A percentile compares a stretch with the other conserved stretches of the same genome.
These are phyloP conservation scores for Dalbergia oliveri DNA, from an alignment of 306 rosid species.

Conservation along the genomic window DNA sequence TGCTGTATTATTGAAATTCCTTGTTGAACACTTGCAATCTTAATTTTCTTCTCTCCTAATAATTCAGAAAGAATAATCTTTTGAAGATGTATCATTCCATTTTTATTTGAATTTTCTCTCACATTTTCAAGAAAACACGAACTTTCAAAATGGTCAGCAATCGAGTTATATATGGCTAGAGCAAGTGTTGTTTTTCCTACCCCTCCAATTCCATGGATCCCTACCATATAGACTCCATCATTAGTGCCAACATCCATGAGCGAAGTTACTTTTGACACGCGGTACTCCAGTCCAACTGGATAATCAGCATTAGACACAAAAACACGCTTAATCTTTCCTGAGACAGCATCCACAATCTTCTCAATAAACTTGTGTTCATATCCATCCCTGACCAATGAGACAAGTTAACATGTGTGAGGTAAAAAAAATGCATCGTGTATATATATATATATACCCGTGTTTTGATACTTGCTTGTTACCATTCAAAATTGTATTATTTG, in stretches of 20 bases:
- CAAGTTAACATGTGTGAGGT: neutral
- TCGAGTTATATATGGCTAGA: neutral
- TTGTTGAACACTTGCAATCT: neutral
- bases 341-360: neutral
- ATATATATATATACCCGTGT: too few species aligned
- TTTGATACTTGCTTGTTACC: neutral
- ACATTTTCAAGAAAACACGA: slow-evolving; percentile 15
- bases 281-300: slow-evolving; percentile 37
- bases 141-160: slow-evolving; percentile 9
- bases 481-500: neutral
- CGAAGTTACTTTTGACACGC: neutral
- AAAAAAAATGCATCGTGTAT: neutral
- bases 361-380: neutral
- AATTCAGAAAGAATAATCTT: slow-evolving; percentile 19
- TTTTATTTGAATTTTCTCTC: slow-evolving; percentile 25
- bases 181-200: slow-evolving; percentile 42
- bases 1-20: slow-evolving; percentile 25
- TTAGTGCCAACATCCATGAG: slow-evolving; percentile 24
- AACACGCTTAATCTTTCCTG: neutral
- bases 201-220: slow-evolving; percentile 44
- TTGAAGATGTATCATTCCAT: slow-evolving; percentile 42
- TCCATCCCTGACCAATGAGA: neutral
- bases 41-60: neutral
- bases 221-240: slow-evolving; percentile 28
- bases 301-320: slow-evolving; percentile 24